Conservation (phyloP, 2,329 filamentous ascomycete species). For the Leptodontidium sp. region DNA sequence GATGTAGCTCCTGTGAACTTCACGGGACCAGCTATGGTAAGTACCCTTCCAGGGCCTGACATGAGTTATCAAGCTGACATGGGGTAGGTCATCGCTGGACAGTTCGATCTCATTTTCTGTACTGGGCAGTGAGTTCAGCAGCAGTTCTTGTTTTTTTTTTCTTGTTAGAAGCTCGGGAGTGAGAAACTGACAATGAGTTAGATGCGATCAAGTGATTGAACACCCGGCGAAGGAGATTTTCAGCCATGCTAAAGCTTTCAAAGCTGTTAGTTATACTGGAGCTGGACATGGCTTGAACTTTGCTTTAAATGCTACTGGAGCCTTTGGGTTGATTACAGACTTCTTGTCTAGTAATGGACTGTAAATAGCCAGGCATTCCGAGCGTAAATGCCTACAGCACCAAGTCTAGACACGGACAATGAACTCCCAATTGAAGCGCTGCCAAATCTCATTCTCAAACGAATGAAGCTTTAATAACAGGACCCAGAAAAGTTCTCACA, state of each 20-base stretch:
- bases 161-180: neutral
- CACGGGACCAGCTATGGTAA: slow-evolving; percentile 2
- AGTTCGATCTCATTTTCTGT: slow-evolving; percentile 5
- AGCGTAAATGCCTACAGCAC: too few relatives aligned
- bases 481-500: too few relatives aligned
- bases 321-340: slow-evolving; percentile 26
- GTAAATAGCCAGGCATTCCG: neutral
- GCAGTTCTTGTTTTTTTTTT: neutral
- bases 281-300: slow-evolving; percentile 49
- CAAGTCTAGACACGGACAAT: too few relatives aligned
- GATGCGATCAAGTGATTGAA: slow-evolving; percentile 23
- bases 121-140: neutral
- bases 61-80: neutral
- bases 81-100: slow-evolving; percentile 4
- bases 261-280: slow-evolving; percentile 47
- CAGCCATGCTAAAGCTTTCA: slow-evolving; percentile 21
- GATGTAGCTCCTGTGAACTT: neutral
- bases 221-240: slow-evolving; percentile 25
- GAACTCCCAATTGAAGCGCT: too few relatives aligned
- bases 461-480: too few relatives aligned
- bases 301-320: slow-evolving; percentile 25
- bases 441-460: too few relatives aligned
- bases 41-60: neutral
- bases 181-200: neutral
- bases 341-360: slow-evolving; percentile 19